Base-by-base conservation (phyloP, 306 rosid genomes). In the Hylodesmum podocarpum region DNA sequence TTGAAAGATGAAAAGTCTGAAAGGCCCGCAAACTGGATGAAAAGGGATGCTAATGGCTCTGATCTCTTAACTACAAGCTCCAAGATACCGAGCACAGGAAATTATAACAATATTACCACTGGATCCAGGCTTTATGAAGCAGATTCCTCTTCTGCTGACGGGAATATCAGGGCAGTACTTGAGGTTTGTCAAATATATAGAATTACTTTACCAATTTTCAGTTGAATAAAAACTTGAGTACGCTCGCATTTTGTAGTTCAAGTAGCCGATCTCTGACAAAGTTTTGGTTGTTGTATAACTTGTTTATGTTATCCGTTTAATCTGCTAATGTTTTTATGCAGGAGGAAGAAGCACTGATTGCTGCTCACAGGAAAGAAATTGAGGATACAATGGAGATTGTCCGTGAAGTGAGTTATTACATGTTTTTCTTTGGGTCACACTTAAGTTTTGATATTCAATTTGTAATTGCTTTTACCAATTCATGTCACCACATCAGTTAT, bases 381-480 rank as follows among this genome's bases (percentile, higher is more conserved):
- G 99, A 92, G 87, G 98, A 96, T 84, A 96, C 99, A 2, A 96
- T 96, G 99, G 99, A 96, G 87, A 96, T 96, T 81, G 99, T 96
- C 77, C 97, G 98, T 18, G 97, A 96, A 86, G 99, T 93, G 81
- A 89, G 99, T 87, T 14, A 37, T 34, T 15, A 58, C 58, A 11
- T 44, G 43, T 28, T 84, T 62, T 59, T 65, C 46, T 49, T 46
- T 61, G 22, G 46, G 22, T 25, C 21, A 39, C 10, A 16, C n/a
- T 37, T 4, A 27, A 41, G 10, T 33, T 46, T 6, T 49, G 37
- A 39, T 43, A 75, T 59, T 61, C 54, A 55, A 18, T 51, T 64
- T 65, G 36, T 36, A 44, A 18, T 25, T 71, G 33, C 64, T 58
- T 64, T 37, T 66, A 21, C 22, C 31, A 28, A 13, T 37, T 63